Base-by-base conservation (phyloP, 2,329 filamentous ascomycete species). In the Fusarium vanettenii region DNA sequence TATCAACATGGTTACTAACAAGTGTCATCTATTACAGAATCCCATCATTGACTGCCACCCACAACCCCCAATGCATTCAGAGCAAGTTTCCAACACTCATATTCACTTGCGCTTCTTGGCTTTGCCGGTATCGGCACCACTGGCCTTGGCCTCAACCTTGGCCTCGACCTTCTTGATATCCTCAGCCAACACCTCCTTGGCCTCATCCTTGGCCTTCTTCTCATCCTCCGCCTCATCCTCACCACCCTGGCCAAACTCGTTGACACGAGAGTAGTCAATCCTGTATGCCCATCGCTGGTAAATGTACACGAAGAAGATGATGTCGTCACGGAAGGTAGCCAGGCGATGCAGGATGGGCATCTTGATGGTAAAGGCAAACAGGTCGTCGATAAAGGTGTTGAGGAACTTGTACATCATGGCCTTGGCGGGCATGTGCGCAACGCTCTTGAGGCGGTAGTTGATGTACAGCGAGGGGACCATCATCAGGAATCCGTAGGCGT, bases 311-410 rank as follows among this genome's bases (percentile, higher is more conserved):
- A 99, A 99, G 89, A 99, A 99, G 81, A 99, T 98, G 75, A 99
- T 89, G 80, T 99, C 97, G 82, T 99, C 97, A 70, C 97, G 90
- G 73, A 99, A 89, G 0, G 97, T 98, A 1, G 97, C 95, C 60
- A 99, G 87, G 18, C 97, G 91, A 84, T 99, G 97, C 61, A 99
- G 88, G 72, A 95, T 91, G 1, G 97, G 97, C 97, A 99, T 99
- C 87, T 98, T 98, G 87, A 99, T 98, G 43, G 97, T 99, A 80
- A 98, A 99, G 3, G 97, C 97, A 81, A 99, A 99, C 35, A 99
- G 88, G 81, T 99, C 97, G 84, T 99, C 97, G 82, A 99, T 98
- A 83, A 99, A 99, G 6, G 97, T 98, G 86, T 98, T 98, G 75
- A 98, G 87, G 85, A 98, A 98, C 86, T 98, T 98, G 90, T 98